Percentiles rank a stretch among this genome's conserved stretches.
phyloP scores from a whole-genome alignment of 2,329 filamentous ascomycete species.

The Volutella citrinella region DNA sequence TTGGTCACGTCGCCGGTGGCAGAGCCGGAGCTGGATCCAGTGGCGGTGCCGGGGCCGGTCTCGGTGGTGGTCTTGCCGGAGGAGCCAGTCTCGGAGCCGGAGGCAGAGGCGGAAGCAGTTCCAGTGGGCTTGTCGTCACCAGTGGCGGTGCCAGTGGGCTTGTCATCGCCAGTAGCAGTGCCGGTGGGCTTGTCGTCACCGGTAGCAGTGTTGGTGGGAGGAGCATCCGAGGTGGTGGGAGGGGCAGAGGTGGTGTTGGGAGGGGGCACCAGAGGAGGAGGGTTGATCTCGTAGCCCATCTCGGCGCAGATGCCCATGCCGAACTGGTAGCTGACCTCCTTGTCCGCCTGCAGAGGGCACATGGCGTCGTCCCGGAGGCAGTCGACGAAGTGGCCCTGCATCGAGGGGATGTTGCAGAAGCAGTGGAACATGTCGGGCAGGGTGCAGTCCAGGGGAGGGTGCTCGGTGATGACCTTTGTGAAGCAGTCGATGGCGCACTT shows the following conservation, averaged over 20 bases:
- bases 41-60: constrained; percentile 1
- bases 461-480: constrained; percentile 19
- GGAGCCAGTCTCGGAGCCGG: neutral
- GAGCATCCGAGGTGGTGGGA: too few relatives aligned
- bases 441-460: constrained; percentile 23
- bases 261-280: too few relatives aligned
- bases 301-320: constrained; percentile 28
- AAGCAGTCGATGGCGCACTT: constrained; percentile 23
- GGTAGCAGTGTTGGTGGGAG: too few relatives aligned
- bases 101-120: neutral
- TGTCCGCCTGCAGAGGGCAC: too few relatives aligned
- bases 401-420: constrained; percentile 22
- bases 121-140: too few relatives aligned
- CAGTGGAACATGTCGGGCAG: constrained; percentile 25
- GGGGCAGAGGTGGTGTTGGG: too few relatives aligned
- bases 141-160: neutral
- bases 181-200: neutral
- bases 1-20: too few relatives aligned
- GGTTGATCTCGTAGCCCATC: too few relatives aligned
- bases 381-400: constrained; percentile 22
- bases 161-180: neutral
- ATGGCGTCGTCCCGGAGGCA: constrained; percentile 17
- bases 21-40: too few relatives aligned
- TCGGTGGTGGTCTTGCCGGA: constrained; percentile 6
- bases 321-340: too few relatives aligned